Evolutionary conservation across 116 monocot species (phyloP).

Genomic region (Zostera marina): DNA sequence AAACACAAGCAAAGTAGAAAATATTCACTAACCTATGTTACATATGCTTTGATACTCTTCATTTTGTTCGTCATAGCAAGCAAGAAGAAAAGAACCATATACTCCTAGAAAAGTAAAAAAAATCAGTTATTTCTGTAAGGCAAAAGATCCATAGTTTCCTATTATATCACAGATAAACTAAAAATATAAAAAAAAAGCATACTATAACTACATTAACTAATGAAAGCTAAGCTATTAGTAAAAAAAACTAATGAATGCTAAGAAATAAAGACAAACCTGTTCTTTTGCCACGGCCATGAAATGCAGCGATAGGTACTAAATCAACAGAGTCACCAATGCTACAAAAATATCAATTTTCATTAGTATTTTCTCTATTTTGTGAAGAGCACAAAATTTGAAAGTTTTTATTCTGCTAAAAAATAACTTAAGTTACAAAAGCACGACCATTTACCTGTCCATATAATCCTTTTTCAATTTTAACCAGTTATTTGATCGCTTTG

Average conservation of each 20-base stretch:
- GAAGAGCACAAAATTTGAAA: too few species aligned
- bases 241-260: too few species aligned
- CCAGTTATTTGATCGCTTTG: constrained; percentile 97
- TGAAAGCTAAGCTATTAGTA: too few species aligned
- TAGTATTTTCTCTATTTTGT: too few species aligned
- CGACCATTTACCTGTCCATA: constrained; percentile 71
- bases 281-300: constrained; percentile 90
- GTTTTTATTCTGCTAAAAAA: neutral
- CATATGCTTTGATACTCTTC: constrained; percentile 97
- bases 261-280: constrained; percentile 31
- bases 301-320: constrained; percentile 98
- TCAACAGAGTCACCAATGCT: constrained; percentile 93
- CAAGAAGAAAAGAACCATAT: constrained; percentile 96
- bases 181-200: too few species aligned
- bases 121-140: neutral
- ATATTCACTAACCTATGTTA: constrained; percentile 48
- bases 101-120: constrained; percentile 29
- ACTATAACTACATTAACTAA: too few species aligned
- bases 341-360: constrained; percentile 6
- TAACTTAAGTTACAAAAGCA: neutral
- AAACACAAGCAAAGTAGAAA: neutral
- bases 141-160: neutral
- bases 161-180: too few species aligned
- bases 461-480: constrained; percentile 97
- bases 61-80: constrained; percentile 94